Base-by-base conservation (phyloP, 1,139 yeast genomes). In the Candida tropicalis region DNA sequence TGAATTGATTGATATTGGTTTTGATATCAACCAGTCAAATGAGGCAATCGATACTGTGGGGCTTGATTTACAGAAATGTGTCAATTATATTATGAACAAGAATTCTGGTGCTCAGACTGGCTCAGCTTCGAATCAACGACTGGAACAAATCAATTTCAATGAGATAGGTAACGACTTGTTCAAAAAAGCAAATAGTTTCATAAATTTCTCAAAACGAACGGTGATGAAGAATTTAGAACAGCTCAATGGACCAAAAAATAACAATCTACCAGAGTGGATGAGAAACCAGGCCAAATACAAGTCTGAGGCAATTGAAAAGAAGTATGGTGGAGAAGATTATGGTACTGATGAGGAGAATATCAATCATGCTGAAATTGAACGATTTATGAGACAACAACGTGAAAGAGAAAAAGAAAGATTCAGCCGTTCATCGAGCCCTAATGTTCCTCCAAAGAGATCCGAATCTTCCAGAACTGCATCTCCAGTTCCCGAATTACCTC, bases 211-310 rank as follows among this genome's bases (percentile, higher is more conserved):
- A 2, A 75, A 76, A 46, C 70, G 81, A 47, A 81, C 83, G 24
- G 72, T 87, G 5, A 76, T 81, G 53, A 81, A 82, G 54, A 87
- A 87, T 33, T 68, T 86, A 35, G 87, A 82, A 44, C 79, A 78
- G 54, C 79, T 84, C 51, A 80, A 80, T 49, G 60, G 60, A 11
- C 35, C 33, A 65, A 58, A 33, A 58, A 55, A 42, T 48, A 40
- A 49, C 3, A 77, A 77, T 12, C 65, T 76, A 47, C 96, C 96
- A 0, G 82, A 85, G 3, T 88, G 96, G 96, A 84, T 88, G 93
- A 74, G 71, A 46, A 75, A 79, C 49, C 83, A 77, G 55, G 73
- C 65, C 37, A 70, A 58, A 54, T 76, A 79, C 57, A 78, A 74
- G 45, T 54, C 57, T n/a, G 66, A 64, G 31, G 75, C 75, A 3